phyloP scores from a whole-genome alignment of 73 alveolate species.

The Vitrella brassicaformis region DNA sequence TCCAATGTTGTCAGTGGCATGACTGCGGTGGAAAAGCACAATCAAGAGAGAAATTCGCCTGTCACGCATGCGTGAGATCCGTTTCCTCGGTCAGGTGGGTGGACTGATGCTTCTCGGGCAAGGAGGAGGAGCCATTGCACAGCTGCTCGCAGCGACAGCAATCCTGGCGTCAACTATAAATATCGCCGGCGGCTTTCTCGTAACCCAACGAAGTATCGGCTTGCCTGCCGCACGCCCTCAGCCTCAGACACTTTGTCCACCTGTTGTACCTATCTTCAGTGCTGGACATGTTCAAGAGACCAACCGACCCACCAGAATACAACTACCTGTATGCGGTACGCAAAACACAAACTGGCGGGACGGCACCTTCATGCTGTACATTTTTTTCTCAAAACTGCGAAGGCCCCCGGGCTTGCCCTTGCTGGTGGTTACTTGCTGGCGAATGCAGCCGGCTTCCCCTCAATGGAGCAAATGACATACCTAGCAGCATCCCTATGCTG shows the following conservation, averaged over 20 bases:
- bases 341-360: neutral
- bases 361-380: neutral
- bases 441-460: conserved; percentile 1
- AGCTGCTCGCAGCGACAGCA: neutral
- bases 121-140: neutral
- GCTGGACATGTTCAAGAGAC: conserved; percentile 43
- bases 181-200: conserved; percentile 16
- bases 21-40: neutral
- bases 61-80: no score
- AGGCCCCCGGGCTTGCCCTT: neutral
- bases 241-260: no score
- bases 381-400: no score
- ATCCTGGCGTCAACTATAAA: neutral
- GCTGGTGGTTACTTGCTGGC: conserved; percentile 11
- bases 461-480: conserved; percentile 35
- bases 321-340: conserved; percentile 30
- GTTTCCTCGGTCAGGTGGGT: no score
- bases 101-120: neutral
- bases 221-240: no score
- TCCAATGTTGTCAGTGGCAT: no score
- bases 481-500: conserved; percentile 49
- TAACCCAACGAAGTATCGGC: conserved; percentile 30
- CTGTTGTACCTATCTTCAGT: conserved; percentile 12
- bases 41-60: no score
- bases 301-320: conserved; percentile 45